These are phyloP conservation scores for Daldinia loculata DNA, from an alignment of 495 filamentous ascomycete species.

Conservation along the genomic window DNA sequence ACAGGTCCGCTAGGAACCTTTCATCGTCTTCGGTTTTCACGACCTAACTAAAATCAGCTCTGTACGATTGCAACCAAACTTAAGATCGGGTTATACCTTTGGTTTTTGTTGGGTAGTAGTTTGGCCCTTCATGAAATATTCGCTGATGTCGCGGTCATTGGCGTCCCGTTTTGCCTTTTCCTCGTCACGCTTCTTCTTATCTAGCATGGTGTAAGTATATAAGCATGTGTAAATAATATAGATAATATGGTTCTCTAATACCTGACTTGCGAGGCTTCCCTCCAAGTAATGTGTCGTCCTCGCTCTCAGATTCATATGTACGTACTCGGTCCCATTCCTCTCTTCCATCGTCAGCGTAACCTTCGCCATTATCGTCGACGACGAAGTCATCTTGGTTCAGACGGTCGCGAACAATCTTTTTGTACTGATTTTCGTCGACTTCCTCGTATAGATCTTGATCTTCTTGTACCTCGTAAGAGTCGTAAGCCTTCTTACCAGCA, in stretches of 20 bases:
- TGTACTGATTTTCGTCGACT: slow-evolving; percentile 96
- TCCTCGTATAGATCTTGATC: slow-evolving; percentile 91
- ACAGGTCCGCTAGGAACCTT: slow-evolving; percentile 81
- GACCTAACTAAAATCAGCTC: slow-evolving; percentile 43
- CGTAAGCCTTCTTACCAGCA: slow-evolving; percentile 87
- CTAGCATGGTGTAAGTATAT: slow-evolving; percentile 49
- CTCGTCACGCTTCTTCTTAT: slow-evolving; percentile 89
- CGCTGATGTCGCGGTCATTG: slow-evolving; percentile 88
- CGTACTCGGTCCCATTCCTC: slow-evolving; percentile 90
- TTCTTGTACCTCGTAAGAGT: slow-evolving; percentile 88
- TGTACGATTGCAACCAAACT: neutral
- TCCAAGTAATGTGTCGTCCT: slow-evolving; percentile 69
- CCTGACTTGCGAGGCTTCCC: slow-evolving; percentile 62
- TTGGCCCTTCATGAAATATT: slow-evolving; percentile 86
- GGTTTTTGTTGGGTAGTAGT: slow-evolving; percentile 73
- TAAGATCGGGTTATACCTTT: slow-evolving; percentile 64
- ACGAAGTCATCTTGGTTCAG: slow-evolving; percentile 97
- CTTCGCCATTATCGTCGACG: slow-evolving; percentile 91
- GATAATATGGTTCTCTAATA: slow-evolving; percentile 46
- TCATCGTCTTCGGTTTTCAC: slow-evolving; percentile 83
- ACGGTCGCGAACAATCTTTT: slow-evolving; percentile 88
- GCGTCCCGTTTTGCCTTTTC: slow-evolving; percentile 85
- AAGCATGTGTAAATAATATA: neutral
- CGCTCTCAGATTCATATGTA: slow-evolving; percentile 74
- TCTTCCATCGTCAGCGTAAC: slow-evolving; percentile 95